Percentiles rank a stretch among this genome's conserved stretches.
Evolutionary conservation across 2,329 filamentous ascomycete species (phyloP).

Genomic region (Exophiala bonariae): DNA sequence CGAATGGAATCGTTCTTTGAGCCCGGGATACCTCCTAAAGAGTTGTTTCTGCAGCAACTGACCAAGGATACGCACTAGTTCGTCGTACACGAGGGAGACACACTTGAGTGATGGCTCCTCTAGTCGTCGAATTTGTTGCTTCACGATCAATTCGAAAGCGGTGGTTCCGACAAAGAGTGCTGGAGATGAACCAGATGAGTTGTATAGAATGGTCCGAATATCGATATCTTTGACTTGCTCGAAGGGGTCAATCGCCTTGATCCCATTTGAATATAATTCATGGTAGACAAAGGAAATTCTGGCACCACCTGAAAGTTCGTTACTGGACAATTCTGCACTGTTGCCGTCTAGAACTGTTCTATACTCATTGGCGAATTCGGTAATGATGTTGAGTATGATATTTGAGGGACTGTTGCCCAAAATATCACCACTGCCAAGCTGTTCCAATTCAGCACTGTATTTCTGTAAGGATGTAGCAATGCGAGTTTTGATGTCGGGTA

Average conservation of each 20-base stretch:
- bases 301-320: constrained; percentile 91
- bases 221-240: constrained; percentile 97
- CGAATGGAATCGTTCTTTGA: constrained; percentile 95
- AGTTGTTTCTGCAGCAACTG: constrained; percentile 85
- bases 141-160: constrained; percentile 98
- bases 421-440: constrained; percentile 81
- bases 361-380: constrained; percentile 97
- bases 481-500: constrained; percentile 96
- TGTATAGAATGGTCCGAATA: constrained; percentile 95
- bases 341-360: constrained; percentile 93
- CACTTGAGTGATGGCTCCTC: constrained; percentile 98
- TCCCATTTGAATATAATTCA: constrained; percentile 93
- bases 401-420: constrained; percentile 91
- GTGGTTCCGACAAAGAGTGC: constrained; percentile 96
- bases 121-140: constrained; percentile 94
- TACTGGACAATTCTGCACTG: constrained; percentile 91
- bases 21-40: constrained; percentile 86
- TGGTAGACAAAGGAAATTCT: constrained; percentile 99
- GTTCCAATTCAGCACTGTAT: constrained; percentile 77
- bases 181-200: constrained; percentile 97
- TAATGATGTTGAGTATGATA: constrained; percentile 97
- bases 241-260: constrained; percentile 97
- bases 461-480: constrained; percentile 94
- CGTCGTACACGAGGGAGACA: constrained; percentile 94
- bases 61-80: constrained; percentile 90